phyloP scores from a whole-genome alignment of 2,329 filamentous ascomycete species.

The Rasamsonia emersonii region DNA sequence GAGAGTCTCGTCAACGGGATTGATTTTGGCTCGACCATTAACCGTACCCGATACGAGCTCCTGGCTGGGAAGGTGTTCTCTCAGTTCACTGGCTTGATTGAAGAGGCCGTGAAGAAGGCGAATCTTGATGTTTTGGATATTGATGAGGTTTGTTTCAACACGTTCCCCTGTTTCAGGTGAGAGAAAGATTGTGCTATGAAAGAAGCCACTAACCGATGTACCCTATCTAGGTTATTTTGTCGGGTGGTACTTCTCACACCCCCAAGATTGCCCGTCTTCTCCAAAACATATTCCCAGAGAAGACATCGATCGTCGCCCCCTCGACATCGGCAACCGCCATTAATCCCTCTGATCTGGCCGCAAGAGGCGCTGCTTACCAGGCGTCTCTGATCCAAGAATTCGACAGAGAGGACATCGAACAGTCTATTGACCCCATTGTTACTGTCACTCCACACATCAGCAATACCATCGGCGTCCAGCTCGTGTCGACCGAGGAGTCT shows the following conservation, averaged over 20 bases:
- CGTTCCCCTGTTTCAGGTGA: neutral
- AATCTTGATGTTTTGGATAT: slow-evolving; percentile 85
- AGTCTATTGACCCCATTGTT: slow-evolving; percentile 90
- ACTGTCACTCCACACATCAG: slow-evolving; percentile 86
- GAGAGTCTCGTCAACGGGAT: slow-evolving; percentile 83
- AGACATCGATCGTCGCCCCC: slow-evolving; percentile 71
- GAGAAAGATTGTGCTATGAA: slow-evolving; percentile 2
- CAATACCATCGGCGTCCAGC: slow-evolving; percentile 80
- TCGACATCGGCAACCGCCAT: slow-evolving; percentile 68
- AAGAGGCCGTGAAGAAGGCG: slow-evolving; percentile 83
- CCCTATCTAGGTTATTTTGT: slow-evolving; percentile 62
- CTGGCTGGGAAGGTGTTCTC: slow-evolving; percentile 78
- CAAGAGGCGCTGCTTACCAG: slow-evolving; percentile 88
- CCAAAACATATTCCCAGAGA: slow-evolving; percentile 68
- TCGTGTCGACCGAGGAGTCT: slow-evolving; percentile 42
- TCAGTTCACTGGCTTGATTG: slow-evolving; percentile 77
- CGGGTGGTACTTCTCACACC: slow-evolving; percentile 85
- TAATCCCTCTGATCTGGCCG: slow-evolving; percentile 86
- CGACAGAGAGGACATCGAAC: slow-evolving; percentile 85
- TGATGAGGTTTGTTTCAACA: slow-evolving; percentile 51
- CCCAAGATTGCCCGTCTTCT: slow-evolving; percentile 84
- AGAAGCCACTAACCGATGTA: slow-evolving; percentile 5
- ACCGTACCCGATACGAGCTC: slow-evolving; percentile 87
- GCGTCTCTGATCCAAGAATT: slow-evolving; percentile 92
- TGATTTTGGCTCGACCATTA: slow-evolving; percentile 87